Conservation (phyloP, 176 grass and related monocot species). For the Eleusine coracana region DNA sequence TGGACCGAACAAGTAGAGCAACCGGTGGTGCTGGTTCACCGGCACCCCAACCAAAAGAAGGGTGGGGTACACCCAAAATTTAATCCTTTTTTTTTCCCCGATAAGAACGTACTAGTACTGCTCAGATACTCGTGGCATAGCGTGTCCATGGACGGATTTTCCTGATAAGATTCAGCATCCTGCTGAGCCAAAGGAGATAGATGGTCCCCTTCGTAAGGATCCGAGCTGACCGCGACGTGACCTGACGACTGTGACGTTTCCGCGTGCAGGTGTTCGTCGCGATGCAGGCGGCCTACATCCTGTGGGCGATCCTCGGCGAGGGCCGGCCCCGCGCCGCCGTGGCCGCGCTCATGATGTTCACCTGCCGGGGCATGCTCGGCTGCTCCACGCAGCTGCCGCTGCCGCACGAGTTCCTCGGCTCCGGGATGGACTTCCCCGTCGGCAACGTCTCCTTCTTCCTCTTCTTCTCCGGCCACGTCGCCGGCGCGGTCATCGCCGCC, state of each 20-base stretch:
- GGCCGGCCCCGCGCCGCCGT: slow-evolving; percentile 66
- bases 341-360: slow-evolving; percentile 92
- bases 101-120: slow-evolving; percentile 12
- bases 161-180: slow-evolving; percentile 36
- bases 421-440: slow-evolving; percentile 86
- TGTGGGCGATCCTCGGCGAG: slow-evolving; percentile 87
- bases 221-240: slow-evolving; percentile 1
- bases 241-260: neutral
- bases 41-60: neutral
- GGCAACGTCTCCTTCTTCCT: slow-evolving; percentile 99
- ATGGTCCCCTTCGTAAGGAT: slow-evolving; percentile 9
- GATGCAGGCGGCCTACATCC: slow-evolving; percentile 87
- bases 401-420: slow-evolving; percentile 74
- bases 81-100: neutral
- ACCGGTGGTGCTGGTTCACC: neutral
- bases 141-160: slow-evolving; percentile 11
- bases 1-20: neutral
- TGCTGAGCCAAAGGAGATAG: neutral
- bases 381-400: slow-evolving; percentile 87
- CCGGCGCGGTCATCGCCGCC: slow-evolving; percentile 78
- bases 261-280: slow-evolving; percentile 74
- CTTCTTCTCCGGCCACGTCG: slow-evolving; percentile 93
- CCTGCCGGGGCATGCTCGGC: slow-evolving; percentile 78
- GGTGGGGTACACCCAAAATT: neutral
- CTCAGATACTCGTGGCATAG: neutral